phyloP scores from a whole-genome alignment of 176 grass and related monocot species.

The Echinochloa phyllopogon region DNA sequence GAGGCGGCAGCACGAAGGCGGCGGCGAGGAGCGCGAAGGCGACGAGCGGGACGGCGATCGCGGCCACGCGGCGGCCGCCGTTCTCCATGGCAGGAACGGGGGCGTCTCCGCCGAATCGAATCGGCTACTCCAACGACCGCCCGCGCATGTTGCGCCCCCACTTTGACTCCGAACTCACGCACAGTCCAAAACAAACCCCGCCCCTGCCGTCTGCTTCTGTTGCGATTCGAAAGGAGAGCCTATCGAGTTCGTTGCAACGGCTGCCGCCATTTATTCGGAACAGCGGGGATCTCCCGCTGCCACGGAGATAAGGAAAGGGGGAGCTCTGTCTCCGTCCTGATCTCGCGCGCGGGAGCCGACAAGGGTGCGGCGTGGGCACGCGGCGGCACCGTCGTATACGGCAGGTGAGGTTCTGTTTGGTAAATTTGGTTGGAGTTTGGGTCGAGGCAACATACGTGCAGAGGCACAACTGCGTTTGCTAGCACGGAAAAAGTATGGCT shows the following conservation, averaged over 20 bases:
- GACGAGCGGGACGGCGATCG: conserved; percentile 27
- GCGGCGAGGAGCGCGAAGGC: conserved; percentile 27
- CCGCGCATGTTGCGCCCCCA: neutral
- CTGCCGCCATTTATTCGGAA: neutral
- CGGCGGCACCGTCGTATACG: neutral
- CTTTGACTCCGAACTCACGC: neutral
- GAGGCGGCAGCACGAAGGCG: neutral
- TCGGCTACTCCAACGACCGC: conserved; percentile 18
- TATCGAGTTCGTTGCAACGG: conserved; percentile 1
- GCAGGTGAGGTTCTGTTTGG: neutral
- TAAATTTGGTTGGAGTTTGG: neutral
- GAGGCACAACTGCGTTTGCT: neutral
- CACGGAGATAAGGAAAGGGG: neutral
- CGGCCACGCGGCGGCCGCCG: conserved; percentile 13
- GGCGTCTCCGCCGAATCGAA: neutral
- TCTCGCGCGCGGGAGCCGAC: neutral
- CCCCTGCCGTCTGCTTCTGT: neutral
- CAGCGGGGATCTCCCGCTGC: neutral
- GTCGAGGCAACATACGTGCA: neutral
- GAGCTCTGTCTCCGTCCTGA: neutral
- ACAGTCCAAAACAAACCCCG: neutral
- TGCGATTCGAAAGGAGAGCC: neutral
- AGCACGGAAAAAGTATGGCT: neutral
- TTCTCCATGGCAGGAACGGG: conserved; percentile 15
- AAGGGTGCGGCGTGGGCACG: neutral